Percentiles rank a stretch among this genome's conserved stretches.
phyloP scores from a whole-genome alignment of 2,329 filamentous ascomycete species.

The Colletotrichum horii region DNA sequence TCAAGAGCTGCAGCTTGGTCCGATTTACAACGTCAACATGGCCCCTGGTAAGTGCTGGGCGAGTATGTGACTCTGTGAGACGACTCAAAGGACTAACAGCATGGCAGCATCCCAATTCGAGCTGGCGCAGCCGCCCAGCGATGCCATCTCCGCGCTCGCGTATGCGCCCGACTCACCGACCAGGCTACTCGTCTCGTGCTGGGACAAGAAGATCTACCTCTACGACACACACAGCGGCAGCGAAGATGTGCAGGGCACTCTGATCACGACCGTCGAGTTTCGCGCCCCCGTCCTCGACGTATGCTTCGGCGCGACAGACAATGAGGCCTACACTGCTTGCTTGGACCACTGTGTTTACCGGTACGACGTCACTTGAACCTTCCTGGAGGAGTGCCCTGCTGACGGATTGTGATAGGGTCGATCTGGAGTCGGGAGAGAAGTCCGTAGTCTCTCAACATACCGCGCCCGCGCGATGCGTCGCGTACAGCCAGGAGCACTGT shows the following conservation, averaged over 20 bases:
- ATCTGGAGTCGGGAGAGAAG: constrained; percentile 75
- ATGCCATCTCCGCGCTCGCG: constrained; percentile 84
- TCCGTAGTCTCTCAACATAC: constrained; percentile 79
- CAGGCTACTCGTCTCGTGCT: constrained; percentile 88
- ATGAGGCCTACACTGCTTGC: constrained; percentile 84
- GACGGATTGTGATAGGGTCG: constrained; percentile 48
- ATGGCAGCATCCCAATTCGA: constrained; percentile 75
- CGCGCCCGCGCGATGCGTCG: constrained; percentile 81
- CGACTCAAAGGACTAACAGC: constrained; percentile 21
- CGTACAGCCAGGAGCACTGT: constrained; percentile 79
- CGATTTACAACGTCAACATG: constrained; percentile 27
- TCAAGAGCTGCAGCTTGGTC: neutral
- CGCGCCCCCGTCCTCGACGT: constrained; percentile 87
- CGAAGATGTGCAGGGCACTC: constrained; percentile 61
- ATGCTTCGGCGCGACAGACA: constrained; percentile 84
- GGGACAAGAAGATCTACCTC: constrained; percentile 90
- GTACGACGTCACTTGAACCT: constrained; percentile 44
- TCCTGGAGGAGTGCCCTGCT: neutral
- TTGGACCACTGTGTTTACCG: constrained; percentile 86
- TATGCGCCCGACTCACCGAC: constrained; percentile 81
- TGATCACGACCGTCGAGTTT: constrained; percentile 79
- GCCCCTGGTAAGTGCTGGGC: constrained; percentile 41
- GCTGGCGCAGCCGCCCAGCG: constrained; percentile 79
- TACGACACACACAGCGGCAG: constrained; percentile 74
- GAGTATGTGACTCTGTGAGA: neutral